phyloP scores from a whole-genome alignment of 2,329 filamentous ascomycete genomes.

The Fusarium irregulare region DNA sequence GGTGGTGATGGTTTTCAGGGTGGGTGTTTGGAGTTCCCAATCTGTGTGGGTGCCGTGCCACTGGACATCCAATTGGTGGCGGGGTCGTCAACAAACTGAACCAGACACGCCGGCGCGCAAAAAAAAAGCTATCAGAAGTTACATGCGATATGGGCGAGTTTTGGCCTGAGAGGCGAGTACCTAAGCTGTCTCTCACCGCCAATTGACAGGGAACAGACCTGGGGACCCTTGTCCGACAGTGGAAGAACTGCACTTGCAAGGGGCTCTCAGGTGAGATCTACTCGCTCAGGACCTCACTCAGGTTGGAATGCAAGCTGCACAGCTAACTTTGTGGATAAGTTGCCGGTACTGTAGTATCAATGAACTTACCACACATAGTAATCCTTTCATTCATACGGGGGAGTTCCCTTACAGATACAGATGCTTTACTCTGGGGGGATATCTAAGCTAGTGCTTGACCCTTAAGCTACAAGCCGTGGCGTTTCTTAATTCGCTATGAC shows the following conservation, averaged over 20 bases:
- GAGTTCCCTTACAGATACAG: not conserved
- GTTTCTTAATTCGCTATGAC: not conserved
- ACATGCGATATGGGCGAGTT: constrained; percentile 25
- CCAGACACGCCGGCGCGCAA: constrained; percentile 14
- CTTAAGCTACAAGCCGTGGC: not conserved
- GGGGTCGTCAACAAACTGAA: constrained; percentile 41
- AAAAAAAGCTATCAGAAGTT: constrained; percentile 14
- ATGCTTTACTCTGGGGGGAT: not conserved
- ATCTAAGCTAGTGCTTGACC: not conserved
- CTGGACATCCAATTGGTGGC: constrained; percentile 43
- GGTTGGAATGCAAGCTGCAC: constrained; percentile 3
- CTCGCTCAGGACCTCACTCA: constrained; percentile 4
- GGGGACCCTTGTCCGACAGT: constrained; percentile 29
- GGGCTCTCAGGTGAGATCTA: constrained; percentile 34
- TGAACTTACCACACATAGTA: not conserved
- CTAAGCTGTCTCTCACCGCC: constrained; percentile 42
- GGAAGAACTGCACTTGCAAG: constrained; percentile 39
- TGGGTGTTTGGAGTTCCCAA: constrained; percentile 46
- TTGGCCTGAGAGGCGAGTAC: constrained; percentile 29
- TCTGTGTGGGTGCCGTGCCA: constrained; percentile 43
- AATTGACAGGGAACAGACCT: constrained; percentile 43
- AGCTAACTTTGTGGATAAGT: not conserved
- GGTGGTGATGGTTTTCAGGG: constrained; percentile 52
- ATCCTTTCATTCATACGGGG: not conserved
- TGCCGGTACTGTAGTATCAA: not conserved